These are phyloP conservation scores for Arthrobotrys conoides DNA, from an alignment of 2,329 filamentous ascomycete genomes.

Conservation along the genomic window DNA sequence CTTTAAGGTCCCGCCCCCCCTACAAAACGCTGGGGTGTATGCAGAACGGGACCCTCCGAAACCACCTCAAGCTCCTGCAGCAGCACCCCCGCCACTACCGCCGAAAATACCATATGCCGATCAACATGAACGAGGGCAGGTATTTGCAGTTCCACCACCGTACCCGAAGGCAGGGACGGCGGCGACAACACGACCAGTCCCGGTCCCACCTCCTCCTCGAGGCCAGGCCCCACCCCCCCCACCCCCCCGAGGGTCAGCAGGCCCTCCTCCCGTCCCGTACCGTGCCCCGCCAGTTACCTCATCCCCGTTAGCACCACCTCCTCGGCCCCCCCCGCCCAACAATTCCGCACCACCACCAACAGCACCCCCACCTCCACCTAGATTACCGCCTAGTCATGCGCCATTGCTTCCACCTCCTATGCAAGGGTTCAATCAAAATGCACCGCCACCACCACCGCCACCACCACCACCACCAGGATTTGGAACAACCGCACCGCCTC, in stretches of 20 bases:
- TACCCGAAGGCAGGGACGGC: conserved; percentile 73
- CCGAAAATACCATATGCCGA: conserved; percentile 76
- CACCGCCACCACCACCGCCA: conserved; percentile 69
- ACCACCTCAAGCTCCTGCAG: conserved; percentile 78
- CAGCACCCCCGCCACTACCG: conserved; percentile 71
- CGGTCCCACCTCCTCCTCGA: conserved; percentile 70
- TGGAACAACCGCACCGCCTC: conserved; percentile 64
- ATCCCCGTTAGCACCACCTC: conserved; percentile 66
- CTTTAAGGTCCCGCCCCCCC: conserved; percentile 87
- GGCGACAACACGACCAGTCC: conserved; percentile 72
- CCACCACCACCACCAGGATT: conserved; percentile 66
- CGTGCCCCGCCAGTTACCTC: conserved; percentile 63
- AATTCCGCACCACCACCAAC: conserved; percentile 52
- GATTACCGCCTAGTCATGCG: conserved; percentile 66
- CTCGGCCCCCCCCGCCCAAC: conserved; percentile 63
- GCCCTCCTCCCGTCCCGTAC: conserved; percentile 68
- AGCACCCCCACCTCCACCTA: conserved; percentile 66
- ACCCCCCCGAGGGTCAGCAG: conserved; percentile 70
- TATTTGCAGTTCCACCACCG: conserved; percentile 82
- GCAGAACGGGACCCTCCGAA: conserved; percentile 75
- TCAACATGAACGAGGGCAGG: conserved; percentile 72
- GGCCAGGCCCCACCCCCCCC: conserved; percentile 74
- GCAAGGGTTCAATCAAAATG: conserved; percentile 63
- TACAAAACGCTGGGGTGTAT: conserved; percentile 91
- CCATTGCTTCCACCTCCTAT: conserved; percentile 67